phyloP scores from a whole-genome alignment of 139 green algal genomes.

The Zygnema circumcarinatum region DNA sequence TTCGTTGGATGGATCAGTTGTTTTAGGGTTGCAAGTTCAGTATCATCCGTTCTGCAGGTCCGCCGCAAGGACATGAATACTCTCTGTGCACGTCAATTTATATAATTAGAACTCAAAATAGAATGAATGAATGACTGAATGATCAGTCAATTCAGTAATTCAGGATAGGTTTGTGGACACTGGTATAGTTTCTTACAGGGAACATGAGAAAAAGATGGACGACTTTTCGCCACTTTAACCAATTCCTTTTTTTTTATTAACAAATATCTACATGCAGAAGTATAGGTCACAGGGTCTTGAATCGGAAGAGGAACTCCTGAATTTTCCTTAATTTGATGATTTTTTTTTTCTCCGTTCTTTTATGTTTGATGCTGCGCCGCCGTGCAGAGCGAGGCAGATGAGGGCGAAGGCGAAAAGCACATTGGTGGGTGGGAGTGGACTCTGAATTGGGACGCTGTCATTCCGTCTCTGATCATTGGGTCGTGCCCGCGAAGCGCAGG shows the following conservation, averaged over 20 bases:
- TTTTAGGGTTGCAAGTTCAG: not conserved
- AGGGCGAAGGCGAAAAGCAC: not conserved
- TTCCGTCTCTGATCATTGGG: constrained; percentile 60
- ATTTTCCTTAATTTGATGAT: too few relatives aligned
- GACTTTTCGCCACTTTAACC: constrained; percentile 5
- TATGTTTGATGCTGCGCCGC: too few relatives aligned
- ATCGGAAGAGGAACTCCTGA: not conserved
- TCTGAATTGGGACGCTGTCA: constrained; percentile 65
- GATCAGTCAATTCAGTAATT: too few relatives aligned
- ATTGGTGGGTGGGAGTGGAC: constrained; percentile 64
- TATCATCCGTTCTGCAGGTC: too few relatives aligned
- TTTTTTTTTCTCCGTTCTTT: too few relatives aligned
- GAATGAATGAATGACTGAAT: constrained; percentile 9
- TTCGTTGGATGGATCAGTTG: not conserved
- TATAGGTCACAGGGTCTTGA: not conserved
- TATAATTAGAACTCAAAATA: not conserved
- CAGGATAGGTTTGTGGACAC: too few relatives aligned
- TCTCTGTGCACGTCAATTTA: constrained; percentile 6
- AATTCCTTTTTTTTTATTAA: not conserved
- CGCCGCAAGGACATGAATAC: not conserved
- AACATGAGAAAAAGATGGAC: not conserved
- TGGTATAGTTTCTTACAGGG: not conserved
- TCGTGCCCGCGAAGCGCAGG: constrained; percentile 60
- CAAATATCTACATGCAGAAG: not conserved
- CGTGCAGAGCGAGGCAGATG: not conserved